phyloP scores from a whole-genome alignment of 352 stramenopile species.

The Hyaloperonospora brassicae region DNA sequence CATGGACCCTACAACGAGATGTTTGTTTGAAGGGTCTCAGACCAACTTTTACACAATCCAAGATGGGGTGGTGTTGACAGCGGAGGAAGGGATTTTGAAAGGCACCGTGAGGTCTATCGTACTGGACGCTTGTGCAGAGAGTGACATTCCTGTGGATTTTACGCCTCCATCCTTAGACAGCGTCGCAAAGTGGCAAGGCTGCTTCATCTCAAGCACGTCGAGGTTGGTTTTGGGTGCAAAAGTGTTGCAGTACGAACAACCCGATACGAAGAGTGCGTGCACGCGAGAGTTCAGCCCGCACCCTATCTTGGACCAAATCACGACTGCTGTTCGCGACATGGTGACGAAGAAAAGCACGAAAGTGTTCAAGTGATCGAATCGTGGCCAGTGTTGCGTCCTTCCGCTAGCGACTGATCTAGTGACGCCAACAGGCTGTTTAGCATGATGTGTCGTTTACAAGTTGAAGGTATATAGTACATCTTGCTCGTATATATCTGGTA shows the following conservation, averaged over 20 bases:
- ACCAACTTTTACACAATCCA: constrained; percentile 79
- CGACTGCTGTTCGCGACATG: constrained; percentile 32
- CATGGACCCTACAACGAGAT: constrained; percentile 43
- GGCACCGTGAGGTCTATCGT: constrained; percentile 69
- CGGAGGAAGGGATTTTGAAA: constrained; percentile 64
- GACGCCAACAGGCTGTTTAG: no score
- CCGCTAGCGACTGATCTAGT: no score
- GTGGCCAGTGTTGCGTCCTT: no score
- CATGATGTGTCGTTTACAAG: no score
- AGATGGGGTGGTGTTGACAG: constrained; percentile 48
- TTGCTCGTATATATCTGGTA: no score
- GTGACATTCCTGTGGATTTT: constrained; percentile 47
- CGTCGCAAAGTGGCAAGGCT: constrained; percentile 58
- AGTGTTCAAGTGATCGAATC: constrained; percentile 37
- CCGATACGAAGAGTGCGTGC: constrained; percentile 19
- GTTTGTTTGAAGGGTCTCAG: constrained; percentile 70
- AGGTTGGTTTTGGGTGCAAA: constrained; percentile 57
- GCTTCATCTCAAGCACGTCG: constrained; percentile 81
- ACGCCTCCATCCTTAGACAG: constrained; percentile 43
- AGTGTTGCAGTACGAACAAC: constrained; percentile 44
- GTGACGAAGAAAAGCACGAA: constrained; percentile 47
- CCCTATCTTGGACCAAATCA: constrained; percentile 40
- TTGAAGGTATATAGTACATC: no score
- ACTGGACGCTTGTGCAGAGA: constrained; percentile 50
- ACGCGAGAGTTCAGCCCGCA: constrained; percentile 30